Evolutionary conservation across 345 rosid species (phyloP).

Genomic region (Erucastrum elatum): DNA sequence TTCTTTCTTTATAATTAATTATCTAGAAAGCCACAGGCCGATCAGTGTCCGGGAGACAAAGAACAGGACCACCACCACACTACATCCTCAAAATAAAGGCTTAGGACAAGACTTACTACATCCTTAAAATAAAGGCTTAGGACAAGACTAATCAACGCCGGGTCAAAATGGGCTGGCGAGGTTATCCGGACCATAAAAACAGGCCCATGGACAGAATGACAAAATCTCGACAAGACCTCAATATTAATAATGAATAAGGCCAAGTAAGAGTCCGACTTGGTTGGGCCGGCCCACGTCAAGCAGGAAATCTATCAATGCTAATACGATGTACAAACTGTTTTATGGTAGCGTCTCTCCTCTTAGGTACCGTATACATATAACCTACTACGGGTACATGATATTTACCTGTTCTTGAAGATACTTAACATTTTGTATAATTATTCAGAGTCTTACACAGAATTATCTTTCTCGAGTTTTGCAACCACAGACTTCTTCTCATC

Average conservation of each 20-base stretch:
- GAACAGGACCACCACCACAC: constrained; percentile 13
- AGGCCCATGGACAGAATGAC: background rate
- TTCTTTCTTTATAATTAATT: no score
- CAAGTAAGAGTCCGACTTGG: background rate
- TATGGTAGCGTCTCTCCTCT: constrained; percentile 13
- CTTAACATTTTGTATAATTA: background rate
- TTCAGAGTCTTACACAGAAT: constrained; percentile 18
- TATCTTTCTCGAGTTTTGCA: constrained; percentile 63
- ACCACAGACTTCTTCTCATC: constrained; percentile 70
- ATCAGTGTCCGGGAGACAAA: background rate
- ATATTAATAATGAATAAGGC: background rate
- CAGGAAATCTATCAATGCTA: no score
- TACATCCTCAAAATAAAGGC: constrained; percentile 1
- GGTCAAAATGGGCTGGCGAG: constrained; percentile 8
- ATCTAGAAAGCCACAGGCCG: background rate
- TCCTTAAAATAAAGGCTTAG: background rate
- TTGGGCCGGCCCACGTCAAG: no score
- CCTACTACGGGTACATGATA: constrained; percentile 17
- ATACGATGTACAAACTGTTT: constrained; percentile 25
- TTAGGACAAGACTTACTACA: background rate
- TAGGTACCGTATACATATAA: no score
- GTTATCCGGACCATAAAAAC: background rate
- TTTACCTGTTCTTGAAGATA: constrained; percentile 25
- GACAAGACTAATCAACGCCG: background rate
- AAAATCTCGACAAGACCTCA: background rate